A percentile compares a stretch with the other conserved stretches of the same genome.
Evolutionary conservation across 345 rosid species (phyloP).

Genomic region (Rhizophora mangle): DNA sequence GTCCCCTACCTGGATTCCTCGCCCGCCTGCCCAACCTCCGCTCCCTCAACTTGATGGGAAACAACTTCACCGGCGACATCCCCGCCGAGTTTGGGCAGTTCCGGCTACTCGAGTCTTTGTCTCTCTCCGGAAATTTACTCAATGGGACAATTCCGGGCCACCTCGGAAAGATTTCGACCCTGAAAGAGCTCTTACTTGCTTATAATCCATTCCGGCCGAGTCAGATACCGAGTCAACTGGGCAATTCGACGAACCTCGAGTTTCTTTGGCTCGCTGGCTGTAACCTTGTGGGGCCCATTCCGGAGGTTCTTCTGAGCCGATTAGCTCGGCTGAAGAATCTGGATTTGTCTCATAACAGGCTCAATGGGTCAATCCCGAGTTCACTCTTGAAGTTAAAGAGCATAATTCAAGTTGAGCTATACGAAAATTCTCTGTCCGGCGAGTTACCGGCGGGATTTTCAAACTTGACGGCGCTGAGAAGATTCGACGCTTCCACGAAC

Average conservation of each 20-base stretch:
- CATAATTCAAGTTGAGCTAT: conserved; percentile 65
- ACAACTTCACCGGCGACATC: conserved; percentile 61
- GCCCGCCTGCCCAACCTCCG: conserved; percentile 46
- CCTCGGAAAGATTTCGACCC: conserved; percentile 61
- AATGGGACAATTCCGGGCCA: conserved; percentile 47
- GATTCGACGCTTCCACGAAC: conserved; percentile 71
- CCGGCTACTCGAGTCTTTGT: conserved; percentile 45
- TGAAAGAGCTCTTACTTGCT: conserved; percentile 47
- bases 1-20: conserved; percentile 55
- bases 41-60: conserved; percentile 36
- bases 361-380: conserved; percentile 65
- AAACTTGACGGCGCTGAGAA: conserved; percentile 44
- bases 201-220: conserved; percentile 59
- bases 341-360: conserved; percentile 50
- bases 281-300: conserved; percentile 54
- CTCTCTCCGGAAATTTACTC: conserved; percentile 51
- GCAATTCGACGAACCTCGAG: conserved; percentile 53
- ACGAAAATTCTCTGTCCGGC: conserved; percentile 65
- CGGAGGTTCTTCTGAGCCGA: conserved; percentile 37
- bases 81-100: conserved; percentile 42
- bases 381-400: conserved; percentile 47
- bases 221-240: conserved; percentile 45
- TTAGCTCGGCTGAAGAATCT: conserved; percentile 42
- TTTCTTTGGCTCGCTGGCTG: conserved; percentile 57
- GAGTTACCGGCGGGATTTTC: conserved; percentile 47